phyloP scores from a whole-genome alignment of 768 basidiomycete genomes.

The Cubamyces lactineus region DNA sequence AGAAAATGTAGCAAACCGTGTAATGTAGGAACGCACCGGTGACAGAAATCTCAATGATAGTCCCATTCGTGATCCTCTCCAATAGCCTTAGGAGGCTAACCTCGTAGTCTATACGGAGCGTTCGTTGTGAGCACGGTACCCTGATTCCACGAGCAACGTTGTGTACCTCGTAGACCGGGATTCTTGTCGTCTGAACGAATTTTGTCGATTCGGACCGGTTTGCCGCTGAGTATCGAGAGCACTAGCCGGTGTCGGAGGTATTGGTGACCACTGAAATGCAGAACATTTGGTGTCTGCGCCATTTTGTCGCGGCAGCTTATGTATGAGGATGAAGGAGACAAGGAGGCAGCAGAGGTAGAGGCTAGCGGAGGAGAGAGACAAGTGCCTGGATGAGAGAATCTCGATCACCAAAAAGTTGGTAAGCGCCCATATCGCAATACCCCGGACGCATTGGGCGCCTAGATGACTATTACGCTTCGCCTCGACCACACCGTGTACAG shows the following conservation, averaged over 20 bases:
- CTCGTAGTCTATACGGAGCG: slow-evolving; percentile 77
- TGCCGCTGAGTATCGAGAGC: slow-evolving; percentile 88
- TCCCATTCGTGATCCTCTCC: slow-evolving; percentile 93
- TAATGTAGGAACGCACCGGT: slow-evolving; percentile 61
- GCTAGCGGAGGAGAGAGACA: background rate
- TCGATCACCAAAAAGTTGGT: slow-evolving; percentile 15
- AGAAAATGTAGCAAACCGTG: background rate
- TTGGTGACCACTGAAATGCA: slow-evolving; percentile 79
- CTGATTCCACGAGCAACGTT: background rate
- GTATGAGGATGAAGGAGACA: background rate
- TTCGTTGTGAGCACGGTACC: background rate
- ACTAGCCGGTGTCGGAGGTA: slow-evolving; percentile 84
- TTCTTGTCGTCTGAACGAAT: slow-evolving; percentile 93
- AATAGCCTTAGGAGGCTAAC: slow-evolving; percentile 84
- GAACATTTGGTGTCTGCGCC: slow-evolving; percentile 32
- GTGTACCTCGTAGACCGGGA: slow-evolving; percentile 86
- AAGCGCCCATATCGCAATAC: slow-evolving; percentile 11
- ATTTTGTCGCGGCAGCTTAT: slow-evolving; percentile 1
- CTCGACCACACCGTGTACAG: slow-evolving; percentile 2
- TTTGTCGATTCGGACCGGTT: slow-evolving; percentile 78
- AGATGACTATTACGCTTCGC: slow-evolving; percentile 10
- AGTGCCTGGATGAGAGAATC: background rate
- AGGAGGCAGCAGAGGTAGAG: background rate
- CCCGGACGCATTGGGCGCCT: slow-evolving; percentile 15
- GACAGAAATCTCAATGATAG: slow-evolving; percentile 92